These are phyloP conservation scores for Suillus bovinus DNA, from an alignment of 768 basidiomycete genomes.

Conservation along the genomic window DNA sequence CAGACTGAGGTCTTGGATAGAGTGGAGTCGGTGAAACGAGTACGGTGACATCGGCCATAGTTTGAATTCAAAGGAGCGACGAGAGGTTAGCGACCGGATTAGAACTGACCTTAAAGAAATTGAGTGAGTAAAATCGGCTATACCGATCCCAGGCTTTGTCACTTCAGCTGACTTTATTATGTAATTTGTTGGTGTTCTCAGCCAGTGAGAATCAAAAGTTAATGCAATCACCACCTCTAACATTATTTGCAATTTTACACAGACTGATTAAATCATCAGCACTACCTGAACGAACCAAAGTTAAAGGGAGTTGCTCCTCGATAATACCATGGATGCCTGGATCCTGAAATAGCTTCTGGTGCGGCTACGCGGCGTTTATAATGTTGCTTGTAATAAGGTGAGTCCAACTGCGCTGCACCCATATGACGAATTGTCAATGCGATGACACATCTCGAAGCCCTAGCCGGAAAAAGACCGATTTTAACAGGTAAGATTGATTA, in stretches of 20 bases:
- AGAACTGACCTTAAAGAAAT: no score
- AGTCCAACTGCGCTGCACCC: background rate
- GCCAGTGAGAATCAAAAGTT: no score
- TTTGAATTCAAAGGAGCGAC: conserved; percentile 5
- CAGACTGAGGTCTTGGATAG: conserved; percentile 20
- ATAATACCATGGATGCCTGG: background rate
- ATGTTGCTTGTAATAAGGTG: background rate
- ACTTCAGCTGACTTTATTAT: no score
- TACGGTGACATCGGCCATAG: conserved; percentile 34
- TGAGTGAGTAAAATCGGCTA: no score
- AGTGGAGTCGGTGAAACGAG: conserved; percentile 33
- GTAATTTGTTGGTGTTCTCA: no score
- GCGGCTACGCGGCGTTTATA: background rate
- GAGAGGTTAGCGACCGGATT: background rate
- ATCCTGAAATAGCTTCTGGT: background rate
- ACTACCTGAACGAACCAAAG: background rate
- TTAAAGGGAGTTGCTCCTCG: background rate
- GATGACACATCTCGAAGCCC: background rate
- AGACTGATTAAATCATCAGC: no score
- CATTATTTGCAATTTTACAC: background rate
- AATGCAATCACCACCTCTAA: conserved; percentile 33
- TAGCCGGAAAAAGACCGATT: background rate
- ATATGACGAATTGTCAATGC: background rate
- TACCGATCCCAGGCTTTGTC: no score
- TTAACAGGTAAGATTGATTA: background rate